Base-by-base conservation (phyloP, 106 monocot species). In the Amphibolis antarctica region DNA sequence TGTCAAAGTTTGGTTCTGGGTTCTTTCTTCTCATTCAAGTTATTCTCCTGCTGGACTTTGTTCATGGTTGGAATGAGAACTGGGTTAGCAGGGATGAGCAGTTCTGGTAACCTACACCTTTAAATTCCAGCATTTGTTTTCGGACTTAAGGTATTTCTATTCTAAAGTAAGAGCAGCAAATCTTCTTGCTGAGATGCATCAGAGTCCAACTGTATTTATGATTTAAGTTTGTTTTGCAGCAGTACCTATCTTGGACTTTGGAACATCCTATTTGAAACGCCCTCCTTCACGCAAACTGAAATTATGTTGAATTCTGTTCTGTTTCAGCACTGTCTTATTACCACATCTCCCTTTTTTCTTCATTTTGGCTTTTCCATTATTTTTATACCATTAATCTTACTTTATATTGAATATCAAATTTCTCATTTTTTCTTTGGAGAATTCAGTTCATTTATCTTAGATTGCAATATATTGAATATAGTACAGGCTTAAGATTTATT, bases 11-110 rank as follows among this genome's bases (percentile, higher is more conserved):
- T 67, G 98, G 98, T 2, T 98, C 98, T 19, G 98, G 98, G 42
- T 71, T 98, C 69, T 98, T 98, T 69, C 98, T 98, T 75, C 85
- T 98, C 21, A 82, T 98, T 74, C 98, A 98, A 75, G 98, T 98
- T 21, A 81, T 98, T 82, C 98, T 98, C 15, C 76, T 98, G 76
- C 67, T 98, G 67, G 98, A 98, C 53, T 98, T 98, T 75, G 91
- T 98, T 20, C 98, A 98, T 69, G 87, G 84, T 53, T 98, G 98
- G 98, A 98, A 98, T 65, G 98, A 98, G 13, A 98, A 60, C 62
- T 98, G 98, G 98, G 98, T 98, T 11, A 80, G 75, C 47, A 91
- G 82, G 74, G 91, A 98, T 71, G 87, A 98, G 29, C 91, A 91
- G 59, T 91, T 91, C 73, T 98, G 98, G 98, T 87, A 42, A 42